phyloP scores from a whole-genome alignment of 768 basidiomycete genomes.

The Leccinum olivaceopallidum region DNA sequence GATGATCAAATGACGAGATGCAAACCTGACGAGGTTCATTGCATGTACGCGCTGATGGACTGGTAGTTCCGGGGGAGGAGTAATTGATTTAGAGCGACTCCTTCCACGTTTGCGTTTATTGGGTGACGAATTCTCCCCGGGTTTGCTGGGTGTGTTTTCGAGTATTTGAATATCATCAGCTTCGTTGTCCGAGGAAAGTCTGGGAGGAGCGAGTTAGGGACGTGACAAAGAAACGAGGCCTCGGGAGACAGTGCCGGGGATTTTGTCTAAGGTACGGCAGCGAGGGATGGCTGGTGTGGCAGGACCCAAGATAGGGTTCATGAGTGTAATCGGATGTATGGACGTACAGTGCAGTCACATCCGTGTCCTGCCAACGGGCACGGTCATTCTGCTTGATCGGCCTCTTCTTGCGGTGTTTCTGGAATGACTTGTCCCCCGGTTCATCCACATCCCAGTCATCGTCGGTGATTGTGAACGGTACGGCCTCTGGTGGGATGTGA shows the following conservation, averaged over 20 bases:
- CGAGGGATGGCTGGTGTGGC: background rate
- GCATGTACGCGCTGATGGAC: slow-evolving; percentile 55
- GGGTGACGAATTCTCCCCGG: slow-evolving; percentile 22
- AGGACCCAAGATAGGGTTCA: background rate
- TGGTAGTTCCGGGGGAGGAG: slow-evolving; percentile 69
- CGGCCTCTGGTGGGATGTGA: slow-evolving; percentile 25
- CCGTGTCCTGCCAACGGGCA: slow-evolving; percentile 46
- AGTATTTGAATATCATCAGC: slow-evolving; percentile 47
- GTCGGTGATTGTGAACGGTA: slow-evolving; percentile 20
- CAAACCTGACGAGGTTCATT: slow-evolving; percentile 61
- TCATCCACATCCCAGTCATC: slow-evolving; percentile 27
- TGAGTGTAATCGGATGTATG: background rate
- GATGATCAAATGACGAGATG: background rate
- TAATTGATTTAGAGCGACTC: slow-evolving; percentile 71
- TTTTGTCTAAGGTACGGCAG: background rate
- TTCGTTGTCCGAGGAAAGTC: slow-evolving; percentile 43
- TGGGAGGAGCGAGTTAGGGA: slow-evolving; percentile 19
- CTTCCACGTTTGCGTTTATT: slow-evolving; percentile 48
- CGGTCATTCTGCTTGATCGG: slow-evolving; percentile 28
- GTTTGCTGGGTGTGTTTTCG: slow-evolving; percentile 31
- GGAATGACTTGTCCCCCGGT: slow-evolving; percentile 26
- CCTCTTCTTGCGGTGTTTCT: slow-evolving; percentile 42
- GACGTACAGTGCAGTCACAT: slow-evolving; percentile 44
- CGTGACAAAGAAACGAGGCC: slow-evolving; percentile 9
- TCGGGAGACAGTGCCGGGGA: slow-evolving; percentile 12